A percentile compares a stretch with the other conserved stretches of the same genome.
Conservation (phyloP, 352 stramenopile genomes). For the Pythium scleroteichum region DNA sequence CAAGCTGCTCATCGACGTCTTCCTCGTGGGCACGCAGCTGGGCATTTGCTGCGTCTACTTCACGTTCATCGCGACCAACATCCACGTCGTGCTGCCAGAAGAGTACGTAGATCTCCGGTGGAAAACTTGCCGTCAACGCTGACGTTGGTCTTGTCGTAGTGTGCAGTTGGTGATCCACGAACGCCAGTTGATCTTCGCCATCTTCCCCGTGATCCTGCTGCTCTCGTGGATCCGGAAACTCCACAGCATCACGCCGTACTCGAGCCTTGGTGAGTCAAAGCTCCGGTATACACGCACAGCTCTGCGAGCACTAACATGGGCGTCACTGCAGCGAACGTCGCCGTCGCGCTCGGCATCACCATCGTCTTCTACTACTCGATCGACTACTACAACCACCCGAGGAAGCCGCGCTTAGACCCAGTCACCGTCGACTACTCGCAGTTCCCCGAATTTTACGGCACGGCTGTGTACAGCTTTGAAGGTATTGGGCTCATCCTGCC, state of each 20-base stretch:
- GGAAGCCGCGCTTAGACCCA: constrained; percentile 24
- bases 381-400: constrained; percentile 49
- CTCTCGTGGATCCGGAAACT: constrained; percentile 80
- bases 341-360: constrained; percentile 60
- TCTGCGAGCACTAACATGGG: not conserved
- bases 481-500: constrained; percentile 75
- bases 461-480: constrained; percentile 81
- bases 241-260: constrained; percentile 76
- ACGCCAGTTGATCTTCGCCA: constrained; percentile 73
- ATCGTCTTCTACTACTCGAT: constrained; percentile 87
- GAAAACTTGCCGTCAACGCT: not conserved
- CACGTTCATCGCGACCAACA: constrained; percentile 81
- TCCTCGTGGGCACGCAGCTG: constrained; percentile 76
- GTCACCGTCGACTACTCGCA: constrained; percentile 37
- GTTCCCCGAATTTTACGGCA: constrained; percentile 76
- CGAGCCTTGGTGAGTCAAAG: constrained; percentile 46
- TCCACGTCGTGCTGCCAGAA: constrained; percentile 69
- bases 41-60: constrained; percentile 87
- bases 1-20: constrained; percentile 76
- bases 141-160: constrained; percentile 23
- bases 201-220: constrained; percentile 67
- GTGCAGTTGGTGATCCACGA: constrained; percentile 63
- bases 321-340: constrained; percentile 48
- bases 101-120: constrained; percentile 32
- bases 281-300: constrained; percentile 3